Evolutionary conservation across 2,329 filamentous ascomycete genomes (phyloP), one percentile per base, ranked within the genome.

Genomic region (Diaporthe eres): DNA sequence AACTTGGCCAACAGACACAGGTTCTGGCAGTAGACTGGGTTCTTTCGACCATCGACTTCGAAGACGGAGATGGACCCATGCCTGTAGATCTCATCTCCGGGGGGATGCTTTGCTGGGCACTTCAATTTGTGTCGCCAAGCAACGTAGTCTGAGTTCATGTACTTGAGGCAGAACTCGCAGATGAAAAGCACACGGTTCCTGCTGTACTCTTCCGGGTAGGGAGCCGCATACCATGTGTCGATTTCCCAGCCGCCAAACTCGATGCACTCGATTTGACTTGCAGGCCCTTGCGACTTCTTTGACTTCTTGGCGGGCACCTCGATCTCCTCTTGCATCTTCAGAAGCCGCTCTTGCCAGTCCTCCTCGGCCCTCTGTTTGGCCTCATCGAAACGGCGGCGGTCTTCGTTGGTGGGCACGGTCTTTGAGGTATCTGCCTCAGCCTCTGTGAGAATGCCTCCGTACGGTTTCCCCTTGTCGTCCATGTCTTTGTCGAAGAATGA

Each of bases 71-170:
- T 92, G 42, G 95, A 94, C 68, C 93, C 93, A 80, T 98, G 93
- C 0, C 97, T 94, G 82, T 99, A 99, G 68, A 99, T 98, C 83
- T 99, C 97, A 81, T 99, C 97, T 34, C 97, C 97, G 0, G 97
- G 97, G 4, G 97, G 97, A 81, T 98, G 96, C 83, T 98, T 98
- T 49, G 95, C 95, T 8, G 95, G 94, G 80, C 97, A 99, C 86
- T 99, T 99, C 80, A 95, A 90, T 86, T 98, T 98, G 85, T 99
- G 97, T 72, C 97, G 92, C 95, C 96, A 98, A 19, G 97, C 96
- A 39, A 99, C 97, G 81, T 98, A 98, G 83, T 98, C 96, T 25
- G 97, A 98, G 84, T 97, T 98, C 95, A 99, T 98, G 86, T 99
- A 99, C 85, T 98, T 99, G 76, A 99, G 88, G 83, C 97, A 99